Evolutionary conservation across 2,329 filamentous ascomycete genomes (phyloP), one percentile per base, ranked within the genome.

Genomic region (Botrytis galanthina): DNA sequence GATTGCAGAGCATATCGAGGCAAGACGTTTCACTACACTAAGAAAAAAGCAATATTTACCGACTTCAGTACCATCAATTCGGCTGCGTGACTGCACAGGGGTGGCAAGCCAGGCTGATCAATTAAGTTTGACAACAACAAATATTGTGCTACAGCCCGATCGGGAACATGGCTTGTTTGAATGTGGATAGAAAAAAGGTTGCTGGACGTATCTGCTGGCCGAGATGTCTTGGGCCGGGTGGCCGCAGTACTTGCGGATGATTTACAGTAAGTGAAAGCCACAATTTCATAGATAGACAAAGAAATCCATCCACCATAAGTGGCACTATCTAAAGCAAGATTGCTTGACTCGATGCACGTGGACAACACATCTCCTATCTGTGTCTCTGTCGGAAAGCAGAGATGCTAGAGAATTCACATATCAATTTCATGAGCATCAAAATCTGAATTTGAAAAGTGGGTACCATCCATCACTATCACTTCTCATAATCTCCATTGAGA

Each of bases 311-410:
- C 63, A 75, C 75, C 75, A 69, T 46, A 75, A 73, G 70, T 59
- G 71, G 64, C 63, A 75, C 63, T 72, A 61, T 64, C 72, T 73
- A 76, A 71, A 81, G 72, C 75, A 74, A 77, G 72, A 60, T 83
- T 82, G 80, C 82, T 84, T 84, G 86, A 88, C 86, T 87, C 86
- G 86, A 85, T 85, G 86, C 85, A 87, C 84, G 84, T 87, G 85
- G 84, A 83, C 78, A 79, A 77, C 59, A 77, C 73, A 75, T 61
- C 59, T 66, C 39, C 48, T 39, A 70, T 9, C 61, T 57, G 42
- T 60, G 63, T 74, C 35, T 67, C 61, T 57, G 42, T 63, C 66
- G 70, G 70, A 74, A 74, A 35, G 39, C 42, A 59, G 37, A 67
- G 32, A 46, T 57, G 46, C 54, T 60, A 39, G 46, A 67, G 35